Percentiles rank a stretch among this genome's conserved stretches.
These are phyloP conservation scores for Alternaria triticimaculans DNA, from an alignment of 2,329 filamentous ascomycete genomes.

Conservation along the genomic window DNA sequence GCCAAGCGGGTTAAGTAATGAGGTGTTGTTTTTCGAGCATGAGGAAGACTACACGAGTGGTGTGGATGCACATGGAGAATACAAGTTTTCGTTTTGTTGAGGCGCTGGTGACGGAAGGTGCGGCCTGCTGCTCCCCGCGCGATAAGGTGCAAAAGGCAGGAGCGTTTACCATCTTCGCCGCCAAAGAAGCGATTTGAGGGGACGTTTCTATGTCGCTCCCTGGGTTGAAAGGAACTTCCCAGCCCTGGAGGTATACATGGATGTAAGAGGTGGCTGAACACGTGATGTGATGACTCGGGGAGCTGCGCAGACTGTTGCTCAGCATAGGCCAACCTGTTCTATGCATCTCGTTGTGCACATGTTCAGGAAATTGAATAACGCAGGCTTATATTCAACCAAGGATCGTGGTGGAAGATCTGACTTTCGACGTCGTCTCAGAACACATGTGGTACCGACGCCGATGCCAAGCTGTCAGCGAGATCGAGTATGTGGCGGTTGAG, in stretches of 20 bases:
- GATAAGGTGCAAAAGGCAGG: not conserved
- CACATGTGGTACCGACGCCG: not conserved
- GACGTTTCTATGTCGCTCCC: not conserved
- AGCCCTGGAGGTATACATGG: not conserved
- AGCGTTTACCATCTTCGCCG: not conserved
- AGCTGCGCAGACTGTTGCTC: not conserved
- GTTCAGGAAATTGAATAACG: not conserved
- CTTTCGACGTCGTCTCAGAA: not conserved
- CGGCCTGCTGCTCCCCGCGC: slow-evolving; percentile 5
- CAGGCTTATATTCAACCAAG: not conserved
- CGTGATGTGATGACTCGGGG: not conserved
- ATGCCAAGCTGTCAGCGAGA: not conserved
- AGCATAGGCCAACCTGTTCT: not conserved
- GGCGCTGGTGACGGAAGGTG: slow-evolving; percentile 16
- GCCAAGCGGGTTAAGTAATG: not conserved
- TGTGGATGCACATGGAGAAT: not conserved
- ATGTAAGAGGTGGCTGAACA: not conserved
- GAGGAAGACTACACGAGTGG: not conserved
- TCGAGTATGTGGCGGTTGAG: not conserved
- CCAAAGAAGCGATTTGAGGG: not conserved
- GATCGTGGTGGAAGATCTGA: not conserved
- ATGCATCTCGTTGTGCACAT: not conserved
- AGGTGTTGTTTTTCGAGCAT: not conserved
- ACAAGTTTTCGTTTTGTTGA: slow-evolving; percentile 11
- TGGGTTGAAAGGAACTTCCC: not conserved